Evolutionary conservation across 2,329 filamentous ascomycete species (phyloP).

Genomic region (Cordyceps pruinosa): DNA sequence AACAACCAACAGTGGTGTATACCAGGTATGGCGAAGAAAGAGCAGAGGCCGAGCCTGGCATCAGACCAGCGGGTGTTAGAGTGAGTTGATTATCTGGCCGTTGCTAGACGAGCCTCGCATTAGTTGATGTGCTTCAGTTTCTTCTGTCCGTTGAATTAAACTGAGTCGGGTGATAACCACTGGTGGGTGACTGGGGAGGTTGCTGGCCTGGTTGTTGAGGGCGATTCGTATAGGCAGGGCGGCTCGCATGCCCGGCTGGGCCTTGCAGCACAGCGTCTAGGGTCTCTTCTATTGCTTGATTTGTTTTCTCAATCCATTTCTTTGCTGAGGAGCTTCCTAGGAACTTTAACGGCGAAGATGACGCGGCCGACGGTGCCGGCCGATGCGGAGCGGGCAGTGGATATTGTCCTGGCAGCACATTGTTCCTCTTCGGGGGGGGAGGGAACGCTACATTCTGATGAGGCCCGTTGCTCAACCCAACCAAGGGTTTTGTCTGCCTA

Average conservation of each 20-base stretch:
- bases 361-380: neutral
- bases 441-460: slow-evolving; percentile 1
- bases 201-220: neutral
- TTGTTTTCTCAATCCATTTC: slow-evolving; percentile 30
- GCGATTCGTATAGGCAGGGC: slow-evolving; percentile 2
- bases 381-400: neutral
- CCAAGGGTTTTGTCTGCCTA: neutral
- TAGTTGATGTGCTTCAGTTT: neutral
- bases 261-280: slow-evolving; percentile 25
- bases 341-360: slow-evolving; percentile 16
- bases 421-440: slow-evolving; percentile 1
- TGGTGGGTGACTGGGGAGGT: neutral
- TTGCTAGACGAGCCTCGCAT: too few relatives aligned
- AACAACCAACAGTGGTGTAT: neutral
- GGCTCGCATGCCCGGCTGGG: neutral
- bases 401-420: neutral
- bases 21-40: neutral
- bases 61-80: neutral
- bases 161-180: neutral
- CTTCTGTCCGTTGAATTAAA: neutral
- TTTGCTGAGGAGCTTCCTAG: slow-evolving; percentile 28
- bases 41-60: neutral
- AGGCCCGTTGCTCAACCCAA: neutral
- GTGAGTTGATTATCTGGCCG: too few relatives aligned
- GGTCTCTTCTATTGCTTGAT: slow-evolving; percentile 27